Percentiles rank a stretch among this genome's conserved stretches.
These are phyloP conservation scores for Populus trichocarpa DNA, from an alignment of 441 rosid species.

Conservation along the genomic window DNA sequence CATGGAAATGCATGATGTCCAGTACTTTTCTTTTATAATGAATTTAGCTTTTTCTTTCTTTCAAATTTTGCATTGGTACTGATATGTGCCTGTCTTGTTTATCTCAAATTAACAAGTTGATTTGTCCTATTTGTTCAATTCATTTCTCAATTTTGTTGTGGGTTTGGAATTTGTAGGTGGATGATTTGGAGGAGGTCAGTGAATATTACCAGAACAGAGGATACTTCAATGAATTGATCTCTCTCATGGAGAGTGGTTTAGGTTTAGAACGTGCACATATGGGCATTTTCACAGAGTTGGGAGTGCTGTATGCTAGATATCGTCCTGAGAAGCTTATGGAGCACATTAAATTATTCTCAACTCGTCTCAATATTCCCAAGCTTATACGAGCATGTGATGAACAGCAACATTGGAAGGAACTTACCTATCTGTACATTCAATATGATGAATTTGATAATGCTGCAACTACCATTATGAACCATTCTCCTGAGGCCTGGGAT, in stretches of 20 bases:
- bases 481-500: too few species aligned
- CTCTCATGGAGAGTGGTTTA: slow-evolving; percentile 99
- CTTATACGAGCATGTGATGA: too few species aligned
- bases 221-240: slow-evolving; percentile 91
- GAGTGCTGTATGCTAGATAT: too few species aligned
- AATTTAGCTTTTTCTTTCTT: background rate
- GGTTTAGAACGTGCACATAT: slow-evolving; percentile 50
- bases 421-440: too few species aligned
- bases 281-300: too few species aligned
- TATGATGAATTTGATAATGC: too few species aligned
- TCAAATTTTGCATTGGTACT: background rate
- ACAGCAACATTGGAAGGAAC: too few species aligned
- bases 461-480: too few species aligned
- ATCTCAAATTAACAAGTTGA: background rate
- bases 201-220: slow-evolving; percentile 99
- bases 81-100: background rate
- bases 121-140: background rate
- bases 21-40: background rate
- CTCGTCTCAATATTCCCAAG: too few species aligned
- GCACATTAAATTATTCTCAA: too few species aligned
- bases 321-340: too few species aligned
- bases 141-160: background rate
- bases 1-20: background rate
- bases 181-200: slow-evolving; percentile 97
- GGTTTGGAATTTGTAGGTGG: slow-evolving; percentile 56